Base-by-base conservation (phyloP, 1,284 basidiomycete genomes). In the Exobasidium cylindrosporum region DNA sequence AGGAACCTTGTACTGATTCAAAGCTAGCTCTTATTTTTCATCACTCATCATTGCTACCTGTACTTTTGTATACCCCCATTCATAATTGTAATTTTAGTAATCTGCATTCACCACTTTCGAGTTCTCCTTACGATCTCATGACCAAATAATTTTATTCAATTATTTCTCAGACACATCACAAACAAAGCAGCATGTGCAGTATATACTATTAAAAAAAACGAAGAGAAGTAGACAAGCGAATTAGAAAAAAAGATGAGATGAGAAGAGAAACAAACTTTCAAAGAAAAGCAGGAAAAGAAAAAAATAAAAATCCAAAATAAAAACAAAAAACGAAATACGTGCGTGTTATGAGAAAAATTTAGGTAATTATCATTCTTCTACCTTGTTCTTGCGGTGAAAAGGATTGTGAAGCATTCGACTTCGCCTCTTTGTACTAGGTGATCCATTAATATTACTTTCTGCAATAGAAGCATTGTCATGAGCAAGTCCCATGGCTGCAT, bases 361-460 rank as follows among this genome's bases (percentile, higher is more conserved):
- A 26, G 46, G 24, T 21, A 47, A 11, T 47, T 6, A 23, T 28
- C 26, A 50, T 24, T 50, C 35, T 40, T 40, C 35, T 17, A 50
- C 21, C 21, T 50, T 26, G 47, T 23, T 35, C 24, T 55, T 55
- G n/a, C 53, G 21, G 32, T 55, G 53, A 29, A 55, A 55, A 3
- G 53, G 53, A 26, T 55, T 55, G 28, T 55, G 53, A 23, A 45
- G 43, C 4, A 26, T 55, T 11, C 53, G 21, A 21, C 30, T 55
- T 23, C 53, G 31, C 21, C 30, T 55, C 47, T 50, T 50, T 10
- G 10, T 14, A 17, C 35, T 17, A 24, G 47, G 47, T 21, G 47
- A 50, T 14, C 47, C 21, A 13, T 14, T 50, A 50, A 28, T 28
- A 14, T 21, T 24, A 44, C 53, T 55, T 6, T 55, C 53, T 14